phyloP scores from a whole-genome alignment of 2,329 filamentous ascomycete species.

The Cephalotrichum gorgonifer region DNA sequence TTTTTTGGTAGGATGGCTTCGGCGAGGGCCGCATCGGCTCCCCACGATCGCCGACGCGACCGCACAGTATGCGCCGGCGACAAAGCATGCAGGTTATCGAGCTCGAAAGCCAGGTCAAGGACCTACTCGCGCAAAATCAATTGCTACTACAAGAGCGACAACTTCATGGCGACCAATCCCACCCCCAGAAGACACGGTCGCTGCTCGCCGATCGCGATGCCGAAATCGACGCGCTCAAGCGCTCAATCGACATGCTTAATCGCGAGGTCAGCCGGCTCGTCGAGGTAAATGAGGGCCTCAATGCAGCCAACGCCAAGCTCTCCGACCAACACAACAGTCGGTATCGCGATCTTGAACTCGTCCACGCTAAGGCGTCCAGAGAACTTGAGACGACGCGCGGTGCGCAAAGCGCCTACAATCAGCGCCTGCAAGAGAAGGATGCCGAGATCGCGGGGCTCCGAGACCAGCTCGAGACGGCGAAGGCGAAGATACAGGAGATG shows the following conservation, averaged over 20 bases:
- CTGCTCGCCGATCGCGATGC: conserved; percentile 72
- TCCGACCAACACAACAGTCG: conserved; percentile 66
- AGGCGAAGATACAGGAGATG: conserved; percentile 45
- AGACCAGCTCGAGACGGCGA: conserved; percentile 65
- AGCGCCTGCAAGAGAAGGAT: conserved; percentile 70
- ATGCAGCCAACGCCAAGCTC: conserved; percentile 67
- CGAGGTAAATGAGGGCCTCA: conserved; percentile 72
- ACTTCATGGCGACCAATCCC: conserved; percentile 55
- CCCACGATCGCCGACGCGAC: conserved; percentile 84
- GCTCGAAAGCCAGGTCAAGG: conserved; percentile 75
- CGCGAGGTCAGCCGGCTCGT: conserved; percentile 71
- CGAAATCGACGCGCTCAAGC: conserved; percentile 74
- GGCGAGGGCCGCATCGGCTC: conserved; percentile 81
- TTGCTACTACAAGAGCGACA: conserved; percentile 62
- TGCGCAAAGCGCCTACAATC: conserved; percentile 53
- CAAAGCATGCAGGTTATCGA: conserved; percentile 97
- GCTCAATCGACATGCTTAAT: conserved; percentile 68
- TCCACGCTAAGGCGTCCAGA: conserved; percentile 54
- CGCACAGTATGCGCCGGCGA: conserved; percentile 89
- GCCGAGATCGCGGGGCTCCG: conserved; percentile 71
- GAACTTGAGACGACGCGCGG: conserved; percentile 60
- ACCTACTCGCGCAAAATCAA: conserved; percentile 76
- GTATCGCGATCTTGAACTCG: conserved; percentile 54
- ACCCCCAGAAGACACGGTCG: conserved; percentile 56
- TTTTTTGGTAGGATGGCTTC: conserved; percentile 65